Evolutionary conservation across 2,329 filamentous ascomycete species (phyloP).

Genomic region (Colletotrichum costaricense): DNA sequence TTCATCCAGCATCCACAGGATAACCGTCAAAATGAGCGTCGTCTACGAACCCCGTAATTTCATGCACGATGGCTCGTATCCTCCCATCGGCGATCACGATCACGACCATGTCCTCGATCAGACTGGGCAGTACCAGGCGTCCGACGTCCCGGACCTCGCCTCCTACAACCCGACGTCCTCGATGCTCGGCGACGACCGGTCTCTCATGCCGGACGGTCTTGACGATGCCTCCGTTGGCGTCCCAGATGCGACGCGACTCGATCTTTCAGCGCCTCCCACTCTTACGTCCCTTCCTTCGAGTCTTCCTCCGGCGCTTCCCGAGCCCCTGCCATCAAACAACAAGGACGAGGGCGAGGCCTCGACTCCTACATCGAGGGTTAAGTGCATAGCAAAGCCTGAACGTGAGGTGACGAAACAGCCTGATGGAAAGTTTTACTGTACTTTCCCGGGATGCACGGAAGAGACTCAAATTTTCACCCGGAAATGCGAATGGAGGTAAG

Average conservation of each 20-base stretch:
- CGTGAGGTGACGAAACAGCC: slow-evolving; percentile 70
- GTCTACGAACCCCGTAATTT: slow-evolving; percentile 63
- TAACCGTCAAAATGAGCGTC: slow-evolving; percentile 57
- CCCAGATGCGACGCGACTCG: slow-evolving; percentile 52
- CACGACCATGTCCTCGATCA: slow-evolving; percentile 49
- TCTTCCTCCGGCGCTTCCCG: slow-evolving; percentile 45
- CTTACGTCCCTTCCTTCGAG: slow-evolving; percentile 47
- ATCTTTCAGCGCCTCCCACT: slow-evolving; percentile 45
- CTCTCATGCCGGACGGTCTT: slow-evolving; percentile 49
- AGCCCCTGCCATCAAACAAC: slow-evolving; percentile 42
- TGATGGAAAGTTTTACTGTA: slow-evolving; percentile 83
- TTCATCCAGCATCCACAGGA: slow-evolving; percentile 37
- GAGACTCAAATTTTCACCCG: slow-evolving; percentile 76
- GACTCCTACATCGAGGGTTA: slow-evolving; percentile 51
- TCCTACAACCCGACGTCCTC: slow-evolving; percentile 54
- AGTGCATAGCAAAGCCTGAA: slow-evolving; percentile 69
- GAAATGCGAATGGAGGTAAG: slow-evolving; percentile 95
- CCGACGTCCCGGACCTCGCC: slow-evolving; percentile 55
- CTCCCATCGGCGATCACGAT: slow-evolving; percentile 57
- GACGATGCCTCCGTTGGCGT: slow-evolving; percentile 48
- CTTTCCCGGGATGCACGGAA: slow-evolving; percentile 75
- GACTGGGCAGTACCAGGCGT: slow-evolving; percentile 46
- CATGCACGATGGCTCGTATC: slow-evolving; percentile 60
- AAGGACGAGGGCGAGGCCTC: slow-evolving; percentile 32
- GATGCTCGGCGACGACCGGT: slow-evolving; percentile 51